phyloP scores from a whole-genome alignment of 345 rosid species.

The Corymbia maculata region DNA sequence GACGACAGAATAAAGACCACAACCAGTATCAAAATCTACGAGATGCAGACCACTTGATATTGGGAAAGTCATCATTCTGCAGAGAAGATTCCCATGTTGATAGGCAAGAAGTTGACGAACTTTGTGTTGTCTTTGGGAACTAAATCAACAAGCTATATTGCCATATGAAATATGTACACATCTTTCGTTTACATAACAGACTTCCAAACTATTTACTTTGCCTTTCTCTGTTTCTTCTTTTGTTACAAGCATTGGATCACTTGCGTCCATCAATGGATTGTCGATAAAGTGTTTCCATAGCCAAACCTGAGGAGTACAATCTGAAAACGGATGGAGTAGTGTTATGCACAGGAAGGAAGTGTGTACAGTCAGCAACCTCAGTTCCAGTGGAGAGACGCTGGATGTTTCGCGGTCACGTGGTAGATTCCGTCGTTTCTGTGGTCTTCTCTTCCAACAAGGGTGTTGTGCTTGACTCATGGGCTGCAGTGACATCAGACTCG shows the following conservation, averaged over 20 bases:
- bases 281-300: not conserved
- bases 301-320: not conserved
- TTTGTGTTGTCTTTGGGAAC: not conserved
- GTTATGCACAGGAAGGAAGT: not conserved
- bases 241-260: not conserved
- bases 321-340: not conserved
- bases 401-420: not conserved
- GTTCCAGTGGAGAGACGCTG: not conserved
- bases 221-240: not conserved
- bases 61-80: not conserved
- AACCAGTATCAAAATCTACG: not conserved
- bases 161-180: not conserved
- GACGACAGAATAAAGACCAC: not conserved
- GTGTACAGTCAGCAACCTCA: not conserved
- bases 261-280: not conserved
- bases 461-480: conserved; percentile 25
- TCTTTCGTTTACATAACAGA: not conserved
- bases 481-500: conserved; percentile 9
- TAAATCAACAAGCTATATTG: not conserved
- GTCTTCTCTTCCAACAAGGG: conserved; percentile 46
- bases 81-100: not conserved
- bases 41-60: not conserved
- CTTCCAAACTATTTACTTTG: not conserved
- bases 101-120: not conserved
- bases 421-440: not conserved